Base-by-base conservation (phyloP, 306 rosid species). In the Sphenostylis stenocarpa region DNA sequence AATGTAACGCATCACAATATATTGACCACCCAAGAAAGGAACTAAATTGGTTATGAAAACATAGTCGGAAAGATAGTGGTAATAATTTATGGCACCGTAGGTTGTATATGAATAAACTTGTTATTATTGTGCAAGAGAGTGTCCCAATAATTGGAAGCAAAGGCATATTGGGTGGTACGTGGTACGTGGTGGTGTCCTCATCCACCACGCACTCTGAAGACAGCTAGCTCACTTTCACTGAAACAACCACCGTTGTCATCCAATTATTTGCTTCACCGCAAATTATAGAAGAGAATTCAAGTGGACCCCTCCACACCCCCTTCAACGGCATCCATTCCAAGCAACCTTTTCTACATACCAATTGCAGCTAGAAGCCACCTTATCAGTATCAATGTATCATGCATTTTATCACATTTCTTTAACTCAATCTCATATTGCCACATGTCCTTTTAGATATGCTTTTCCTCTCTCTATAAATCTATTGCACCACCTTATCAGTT, bases 181-280 rank as follows among this genome's bases (percentile, higher is more conserved):
- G n/a, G 39, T 66, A 77, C 58, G 84, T 80, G 84, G 53, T 26
- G 24, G 47, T 57, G 56, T 78, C 20, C 34, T 76, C 23, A 70
- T 34, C n/a, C 28, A n/a, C 81, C 81, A 77, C 81, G 76, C 84
- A 67, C 48, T 56, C 57, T 67, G 39, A 24, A 1, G 48, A 48
- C 85, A 83, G 83, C 87, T 80, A 83, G 79, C 85, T 80, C 87
- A 77, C 55, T n/a, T 19, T 75, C 21, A 44, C 7, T 21, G 49
- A 41, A 49, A 3, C 10, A 11, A 67, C 14, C 45, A 28, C 60
- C 20, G 9, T 28, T 52, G 47, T 45, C 61, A 20, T 55, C 72
- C 65, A 83, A 73, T 80, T 1, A 68, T 79, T 58, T 64, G 24
- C 43, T 58, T 75, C 77, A 49, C 85, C 72, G 60, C 81, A 81